Conservation (phyloP, 2,329 filamentous ascomycete species). For the Aspergillus sp. region DNA sequence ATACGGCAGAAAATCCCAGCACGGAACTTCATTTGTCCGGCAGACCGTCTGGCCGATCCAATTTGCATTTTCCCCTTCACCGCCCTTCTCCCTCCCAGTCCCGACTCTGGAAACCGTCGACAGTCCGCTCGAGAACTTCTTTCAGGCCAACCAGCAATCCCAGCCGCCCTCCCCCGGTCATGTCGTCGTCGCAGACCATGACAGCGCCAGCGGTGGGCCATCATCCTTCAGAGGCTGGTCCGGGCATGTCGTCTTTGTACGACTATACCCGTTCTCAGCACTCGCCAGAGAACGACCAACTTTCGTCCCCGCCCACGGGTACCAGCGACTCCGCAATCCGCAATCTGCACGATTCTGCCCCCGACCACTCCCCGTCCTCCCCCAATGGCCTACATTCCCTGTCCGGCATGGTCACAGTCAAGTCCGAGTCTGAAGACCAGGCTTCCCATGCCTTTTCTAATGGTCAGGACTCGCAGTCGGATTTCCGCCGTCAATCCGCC, state of each 20-base stretch:
- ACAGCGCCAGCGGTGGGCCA: slow-evolving; percentile 48
- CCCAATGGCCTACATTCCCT: slow-evolving; percentile 30
- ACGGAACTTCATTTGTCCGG: slow-evolving; percentile 5
- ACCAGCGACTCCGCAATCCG: slow-evolving; percentile 41
- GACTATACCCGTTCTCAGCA: slow-evolving; percentile 36
- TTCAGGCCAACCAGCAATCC: slow-evolving; percentile 17
- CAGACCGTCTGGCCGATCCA: not conserved
- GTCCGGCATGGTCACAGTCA: slow-evolving; percentile 29
- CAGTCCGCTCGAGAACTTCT: slow-evolving; percentile 16
- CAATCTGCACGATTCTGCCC: slow-evolving; percentile 40
- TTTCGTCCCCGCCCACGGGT: slow-evolving; percentile 31
- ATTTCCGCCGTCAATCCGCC: slow-evolving; percentile 40
- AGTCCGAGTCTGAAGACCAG: slow-evolving; percentile 31
- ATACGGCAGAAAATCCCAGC: slow-evolving; percentile 14
- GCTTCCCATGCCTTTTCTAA: slow-evolving; percentile 17
- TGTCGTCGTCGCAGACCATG: slow-evolving; percentile 50
- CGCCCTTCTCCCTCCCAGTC: slow-evolving; percentile 18
- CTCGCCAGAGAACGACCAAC: slow-evolving; percentile 15
- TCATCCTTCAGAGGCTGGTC: slow-evolving; percentile 44
- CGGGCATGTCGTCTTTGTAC: slow-evolving; percentile 41
- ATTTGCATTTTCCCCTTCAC: slow-evolving; percentile 11
- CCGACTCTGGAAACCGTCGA: not conserved
- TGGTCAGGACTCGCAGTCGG: slow-evolving; percentile 27
- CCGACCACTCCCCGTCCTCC: slow-evolving; percentile 15
- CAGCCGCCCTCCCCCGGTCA: slow-evolving; percentile 35